Base-by-base conservation (phyloP, 257 asterid genomes). In the Nicotiana otophora region DNA sequence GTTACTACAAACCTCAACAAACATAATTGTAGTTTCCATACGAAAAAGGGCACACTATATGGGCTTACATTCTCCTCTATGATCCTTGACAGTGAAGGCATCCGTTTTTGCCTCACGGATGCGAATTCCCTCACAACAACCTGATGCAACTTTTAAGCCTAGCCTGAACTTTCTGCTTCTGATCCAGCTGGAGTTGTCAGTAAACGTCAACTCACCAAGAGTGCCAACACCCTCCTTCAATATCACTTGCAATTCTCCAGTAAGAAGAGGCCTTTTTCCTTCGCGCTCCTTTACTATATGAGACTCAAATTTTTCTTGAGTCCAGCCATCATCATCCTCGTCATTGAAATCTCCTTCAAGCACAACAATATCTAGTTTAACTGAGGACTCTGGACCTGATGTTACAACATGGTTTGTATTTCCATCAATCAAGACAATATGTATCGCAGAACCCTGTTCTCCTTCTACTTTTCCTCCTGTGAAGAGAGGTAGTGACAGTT, bases 101-200 rank as follows among this genome's bases (percentile, higher is more conserved):
- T 96, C 98, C 36, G 98, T 94, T 89, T 93, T 94, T 57, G 99
- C 99, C 86, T 94, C 99, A 39, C 96, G 96, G 83, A 96, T 88
- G 57, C 91, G 92, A 64, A 87, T 83, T 63, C 89, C 94, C 78
- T 91, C 97, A 81, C 89, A 86, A 81, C 78, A 85, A 75, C 93
- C 91, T 4, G 98, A 87, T 61, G 94, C 87, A 86, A 91, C 94
- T 81, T 89, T 94, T 84, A 94, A 87, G 67, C 99, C 99, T 70
- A 96, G 87, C 85, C 98, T 90, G 83, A 96, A 96, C 82, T 95
- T 94, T 85, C 98, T 88, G 91, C 98, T 96, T 86, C 99, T 89
- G 78, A 93, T 93, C 99, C 99, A 96, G 85, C 99, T 96, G 65
- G 99, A 96, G 84, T 96, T 96, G 86, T 96, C 99, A 0, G 99